Conservation (phyloP, 306 rosid species). For the Corylus heterophylla region DNA sequence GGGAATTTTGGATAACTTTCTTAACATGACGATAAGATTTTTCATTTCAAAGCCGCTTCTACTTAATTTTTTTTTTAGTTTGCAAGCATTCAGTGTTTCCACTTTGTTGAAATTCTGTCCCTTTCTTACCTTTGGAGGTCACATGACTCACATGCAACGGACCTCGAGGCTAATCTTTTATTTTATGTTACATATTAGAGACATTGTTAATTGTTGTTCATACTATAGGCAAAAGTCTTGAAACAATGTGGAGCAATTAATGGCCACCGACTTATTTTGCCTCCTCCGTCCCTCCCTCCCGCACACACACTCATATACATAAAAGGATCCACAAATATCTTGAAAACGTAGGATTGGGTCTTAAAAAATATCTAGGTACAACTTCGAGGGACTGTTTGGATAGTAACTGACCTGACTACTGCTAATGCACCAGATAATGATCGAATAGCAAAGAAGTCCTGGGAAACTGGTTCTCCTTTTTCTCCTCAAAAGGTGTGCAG, state of each 20-base stretch:
- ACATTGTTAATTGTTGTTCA: not conserved
- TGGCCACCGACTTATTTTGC: not conserved
- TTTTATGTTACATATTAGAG: not conserved
- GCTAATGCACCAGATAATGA: too few species aligned
- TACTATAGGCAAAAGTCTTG: not conserved
- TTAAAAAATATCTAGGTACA: slow-evolving; percentile 7
- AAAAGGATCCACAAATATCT: slow-evolving; percentile 1
- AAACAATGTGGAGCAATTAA: not conserved
- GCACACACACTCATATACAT: too few species aligned
- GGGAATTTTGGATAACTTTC: not conserved
- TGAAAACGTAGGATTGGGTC: not conserved
- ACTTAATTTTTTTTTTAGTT: not conserved
- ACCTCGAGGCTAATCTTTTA: not conserved
- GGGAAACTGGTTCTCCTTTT: not conserved
- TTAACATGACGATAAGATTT: not conserved
- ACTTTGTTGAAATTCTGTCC: not conserved
- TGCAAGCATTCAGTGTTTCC: too few species aligned
- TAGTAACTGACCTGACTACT: not conserved
- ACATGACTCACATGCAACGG: not conserved
- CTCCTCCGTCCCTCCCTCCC: not conserved
- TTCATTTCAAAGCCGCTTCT: not conserved
- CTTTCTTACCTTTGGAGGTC: too few species aligned
- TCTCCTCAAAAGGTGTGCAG: not conserved
- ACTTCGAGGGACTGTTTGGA: not conserved
- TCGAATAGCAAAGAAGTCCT: not conserved